Evolutionary conservation across 257 asterid species (phyloP).

Genomic region (Galeopsis tetrahit): DNA sequence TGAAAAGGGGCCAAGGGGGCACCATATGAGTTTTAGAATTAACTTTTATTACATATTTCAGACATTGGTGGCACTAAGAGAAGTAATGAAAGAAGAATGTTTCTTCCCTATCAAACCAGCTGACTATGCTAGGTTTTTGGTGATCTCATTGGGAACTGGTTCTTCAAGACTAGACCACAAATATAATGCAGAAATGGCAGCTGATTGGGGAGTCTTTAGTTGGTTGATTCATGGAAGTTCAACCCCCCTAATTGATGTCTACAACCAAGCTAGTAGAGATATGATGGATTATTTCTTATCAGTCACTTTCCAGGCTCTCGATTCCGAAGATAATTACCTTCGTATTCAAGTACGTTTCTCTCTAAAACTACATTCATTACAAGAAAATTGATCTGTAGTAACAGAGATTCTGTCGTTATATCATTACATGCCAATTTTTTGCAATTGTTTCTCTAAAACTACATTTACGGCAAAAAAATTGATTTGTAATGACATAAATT

Average conservation of each 20-base stretch:
- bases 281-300: constrained; percentile 52
- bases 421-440: too few species aligned
- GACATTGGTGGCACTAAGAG: constrained; percentile 58
- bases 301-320: constrained; percentile 46
- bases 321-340: constrained; percentile 49
- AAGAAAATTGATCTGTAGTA: too few species aligned
- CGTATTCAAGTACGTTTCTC: constrained; percentile 50
- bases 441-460: too few species aligned
- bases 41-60: constrained; percentile 5
- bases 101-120: constrained; percentile 42
- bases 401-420: too few species aligned
- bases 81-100: constrained; percentile 48
- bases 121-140: constrained; percentile 44
- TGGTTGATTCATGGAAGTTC: constrained; percentile 54
- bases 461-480: too few species aligned
- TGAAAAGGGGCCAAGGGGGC: too few species aligned
- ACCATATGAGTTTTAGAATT: too few species aligned
- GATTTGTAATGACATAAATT: too few species aligned
- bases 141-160: constrained; percentile 66
- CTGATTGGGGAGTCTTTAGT: constrained; percentile 54
- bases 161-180: constrained; percentile 44
- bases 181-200: constrained; percentile 51
- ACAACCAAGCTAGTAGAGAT: constrained; percentile 47
- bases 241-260: constrained; percentile 50
- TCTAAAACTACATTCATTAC: neutral